phyloP scores from a whole-genome alignment of 371 early-diverging fungal genomes.

The Syncephalastrum monosporum region DNA sequence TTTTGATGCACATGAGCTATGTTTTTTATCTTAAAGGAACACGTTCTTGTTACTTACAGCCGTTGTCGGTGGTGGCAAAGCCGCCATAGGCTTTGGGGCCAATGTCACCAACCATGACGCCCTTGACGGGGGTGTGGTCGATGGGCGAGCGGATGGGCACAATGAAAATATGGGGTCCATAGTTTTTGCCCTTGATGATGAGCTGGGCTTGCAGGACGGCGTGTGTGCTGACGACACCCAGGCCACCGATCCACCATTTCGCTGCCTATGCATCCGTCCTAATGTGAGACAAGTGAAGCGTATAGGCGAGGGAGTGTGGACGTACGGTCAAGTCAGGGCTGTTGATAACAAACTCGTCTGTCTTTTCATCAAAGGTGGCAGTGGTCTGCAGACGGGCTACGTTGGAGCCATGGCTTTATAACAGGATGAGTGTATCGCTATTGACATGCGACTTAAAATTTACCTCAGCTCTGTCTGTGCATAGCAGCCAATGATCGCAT shows the following conservation, averaged over 20 bases:
- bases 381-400: conserved; percentile 83
- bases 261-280: conserved; percentile 42
- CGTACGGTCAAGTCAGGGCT: conserved; percentile 68
- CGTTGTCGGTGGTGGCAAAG: conserved; percentile 78
- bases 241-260: conserved; percentile 93
- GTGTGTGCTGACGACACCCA: conserved; percentile 67
- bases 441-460: background rate
- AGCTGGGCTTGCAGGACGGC: conserved; percentile 84
- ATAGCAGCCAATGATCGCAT: conserved; percentile 81
- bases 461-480: conserved; percentile 84
- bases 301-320: conserved; percentile 14
- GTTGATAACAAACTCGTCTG: conserved; percentile 84
- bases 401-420: conserved; percentile 66
- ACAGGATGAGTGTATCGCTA: background rate
- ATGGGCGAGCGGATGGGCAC: conserved; percentile 78
- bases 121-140: conserved; percentile 69
- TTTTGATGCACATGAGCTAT: background rate
- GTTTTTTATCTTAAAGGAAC: background rate
- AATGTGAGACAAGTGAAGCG: conserved; percentile 6
- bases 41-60: conserved; percentile 54
- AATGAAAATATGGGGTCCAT: conserved; percentile 83
- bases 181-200: conserved; percentile 67
- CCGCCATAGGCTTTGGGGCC: conserved; percentile 80
- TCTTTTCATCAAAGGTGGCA: conserved; percentile 72
- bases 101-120: conserved; percentile 86